These are phyloP conservation scores for Purshia tridentata DNA, from an alignment of 306 rosid species.

Conservation along the genomic window DNA sequence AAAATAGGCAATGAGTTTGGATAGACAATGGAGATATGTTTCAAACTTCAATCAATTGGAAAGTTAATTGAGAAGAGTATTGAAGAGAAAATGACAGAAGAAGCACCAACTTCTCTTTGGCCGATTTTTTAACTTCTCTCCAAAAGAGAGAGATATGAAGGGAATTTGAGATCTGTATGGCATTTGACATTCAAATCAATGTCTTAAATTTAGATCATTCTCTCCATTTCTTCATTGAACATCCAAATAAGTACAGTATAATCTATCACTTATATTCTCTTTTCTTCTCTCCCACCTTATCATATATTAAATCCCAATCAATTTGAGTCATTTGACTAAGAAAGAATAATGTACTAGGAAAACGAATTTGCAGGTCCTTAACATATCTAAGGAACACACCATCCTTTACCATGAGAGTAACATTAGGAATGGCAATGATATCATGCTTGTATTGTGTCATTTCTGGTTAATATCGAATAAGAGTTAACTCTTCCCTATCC, in stretches of 20 bases:
- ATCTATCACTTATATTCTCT: background rate
- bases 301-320: background rate
- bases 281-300: background rate
- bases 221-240: background rate
- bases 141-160: too few relatives aligned
- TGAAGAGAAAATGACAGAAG: background rate
- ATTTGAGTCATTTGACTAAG: background rate
- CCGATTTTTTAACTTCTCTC: too few relatives aligned
- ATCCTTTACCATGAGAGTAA: background rate
- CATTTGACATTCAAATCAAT: background rate
- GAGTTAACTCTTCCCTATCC: background rate
- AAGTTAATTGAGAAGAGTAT: background rate
- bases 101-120: too few relatives aligned
- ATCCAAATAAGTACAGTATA: background rate
- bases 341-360: background rate
- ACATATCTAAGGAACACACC: background rate
- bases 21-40: too few relatives aligned
- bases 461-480: background rate
- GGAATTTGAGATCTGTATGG: background rate
- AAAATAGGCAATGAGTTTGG: too few relatives aligned
- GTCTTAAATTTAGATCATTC: background rate
- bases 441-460: background rate
- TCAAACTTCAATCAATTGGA: too few relatives aligned
- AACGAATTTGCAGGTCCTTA: background rate
- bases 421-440: background rate